Evolutionary conservation across 1,284 basidiomycete species (phyloP).

Genomic region (Irpex sp.): DNA sequence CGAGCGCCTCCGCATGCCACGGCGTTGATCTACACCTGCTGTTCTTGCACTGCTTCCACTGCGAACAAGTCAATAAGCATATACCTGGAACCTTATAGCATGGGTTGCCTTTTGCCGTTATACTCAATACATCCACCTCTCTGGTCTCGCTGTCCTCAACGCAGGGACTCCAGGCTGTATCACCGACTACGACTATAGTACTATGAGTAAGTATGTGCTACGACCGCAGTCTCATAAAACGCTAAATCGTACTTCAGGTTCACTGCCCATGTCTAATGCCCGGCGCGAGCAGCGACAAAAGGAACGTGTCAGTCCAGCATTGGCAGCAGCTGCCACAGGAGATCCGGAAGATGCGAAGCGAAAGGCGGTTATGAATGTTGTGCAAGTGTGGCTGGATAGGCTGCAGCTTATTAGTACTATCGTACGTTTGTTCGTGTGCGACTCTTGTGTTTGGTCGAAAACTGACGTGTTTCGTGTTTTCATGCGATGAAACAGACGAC

Average conservation of each 20-base stretch:
- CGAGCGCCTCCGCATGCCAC: too few relatives aligned
- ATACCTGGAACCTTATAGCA: neutral
- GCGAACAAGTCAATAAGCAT: neutral
- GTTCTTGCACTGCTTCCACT: neutral
- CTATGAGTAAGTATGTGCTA: neutral
- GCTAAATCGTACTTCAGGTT: neutral
- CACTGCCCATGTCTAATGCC: slow-evolving; percentile 5
- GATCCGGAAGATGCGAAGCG: slow-evolving; percentile 39
- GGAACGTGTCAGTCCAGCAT: neutral
- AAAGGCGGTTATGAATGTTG: slow-evolving; percentile 44
- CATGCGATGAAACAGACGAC: slow-evolving; percentile 42
- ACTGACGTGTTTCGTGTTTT: neutral
- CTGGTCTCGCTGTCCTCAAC: neutral
- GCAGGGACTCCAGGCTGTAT: neutral
- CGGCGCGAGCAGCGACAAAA: slow-evolving; percentile 1
- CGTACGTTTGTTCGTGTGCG: slow-evolving; percentile 30
- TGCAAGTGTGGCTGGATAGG: slow-evolving; percentile 58
- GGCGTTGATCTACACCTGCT: too few relatives aligned
- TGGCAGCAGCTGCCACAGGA: neutral
- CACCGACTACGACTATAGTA: neutral
- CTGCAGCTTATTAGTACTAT: slow-evolving; percentile 57
- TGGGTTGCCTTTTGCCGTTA: neutral
- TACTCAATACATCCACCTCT: neutral
- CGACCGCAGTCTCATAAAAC: too few relatives aligned
- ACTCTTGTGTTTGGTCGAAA: neutral